These are phyloP conservation scores for Taxillus chinensis DNA, from an alignment of 164 flowering plant species.

Conservation along the genomic window DNA sequence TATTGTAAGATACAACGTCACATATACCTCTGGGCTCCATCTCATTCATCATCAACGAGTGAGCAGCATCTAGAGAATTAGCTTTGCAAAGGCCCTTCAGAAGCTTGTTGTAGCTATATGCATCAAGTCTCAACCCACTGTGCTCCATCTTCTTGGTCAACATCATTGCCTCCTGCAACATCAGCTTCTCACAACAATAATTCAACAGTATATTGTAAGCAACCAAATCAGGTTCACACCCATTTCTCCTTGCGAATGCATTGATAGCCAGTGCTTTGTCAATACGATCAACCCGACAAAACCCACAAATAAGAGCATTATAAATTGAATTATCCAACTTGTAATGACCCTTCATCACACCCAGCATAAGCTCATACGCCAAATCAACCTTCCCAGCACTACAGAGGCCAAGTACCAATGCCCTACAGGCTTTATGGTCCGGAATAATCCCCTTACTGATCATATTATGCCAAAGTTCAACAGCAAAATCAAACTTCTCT, in stretches of 20 bases:
- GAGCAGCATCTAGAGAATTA: slow-evolving; percentile 55
- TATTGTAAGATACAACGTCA: slow-evolving; percentile 73
- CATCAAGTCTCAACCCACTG: slow-evolving; percentile 56
- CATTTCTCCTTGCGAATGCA: slow-evolving; percentile 64
- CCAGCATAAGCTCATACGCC: slow-evolving; percentile 76
- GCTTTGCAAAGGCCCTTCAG: slow-evolving; percentile 84
- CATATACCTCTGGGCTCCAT: slow-evolving; percentile 59
- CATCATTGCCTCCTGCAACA: slow-evolving; percentile 70
- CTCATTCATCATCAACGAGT: slow-evolving; percentile 42
- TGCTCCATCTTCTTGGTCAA: slow-evolving; percentile 57
- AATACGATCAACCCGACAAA: slow-evolving; percentile 52
- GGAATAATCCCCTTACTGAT: slow-evolving; percentile 40
- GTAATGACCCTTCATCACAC: slow-evolving; percentile 34
- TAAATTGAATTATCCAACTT: slow-evolving; percentile 36
- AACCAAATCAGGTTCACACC: slow-evolving; percentile 69
- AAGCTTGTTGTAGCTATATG: slow-evolving; percentile 76
- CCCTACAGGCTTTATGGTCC: slow-evolving; percentile 61
- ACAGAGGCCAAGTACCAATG: slow-evolving; percentile 69
- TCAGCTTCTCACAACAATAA: slow-evolving; percentile 53
- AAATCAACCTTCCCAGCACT: slow-evolving; percentile 65
- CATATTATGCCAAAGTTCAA: slow-evolving; percentile 67
- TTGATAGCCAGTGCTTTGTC: slow-evolving; percentile 71
- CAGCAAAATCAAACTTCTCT: slow-evolving; percentile 38
- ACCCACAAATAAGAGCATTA: slow-evolving; percentile 79
- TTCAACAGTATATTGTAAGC: slow-evolving; percentile 71